phyloP scores from a whole-genome alignment of 306 rosid genomes.

The Cyclanthera cordifolia region DNA sequence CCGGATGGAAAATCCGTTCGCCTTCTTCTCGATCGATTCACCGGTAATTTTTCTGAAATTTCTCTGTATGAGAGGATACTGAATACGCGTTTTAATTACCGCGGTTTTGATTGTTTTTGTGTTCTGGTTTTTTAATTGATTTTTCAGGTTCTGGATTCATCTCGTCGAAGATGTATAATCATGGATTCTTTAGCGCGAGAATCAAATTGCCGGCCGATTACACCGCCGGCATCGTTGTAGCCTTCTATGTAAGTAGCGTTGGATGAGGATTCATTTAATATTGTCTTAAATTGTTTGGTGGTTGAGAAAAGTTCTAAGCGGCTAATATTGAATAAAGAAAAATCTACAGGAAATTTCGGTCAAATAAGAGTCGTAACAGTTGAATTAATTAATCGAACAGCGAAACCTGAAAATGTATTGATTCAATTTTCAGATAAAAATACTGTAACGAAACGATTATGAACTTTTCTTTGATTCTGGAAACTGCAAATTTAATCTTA shows the following conservation, averaged over 20 bases:
- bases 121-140: neutral
- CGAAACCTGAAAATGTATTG: neutral
- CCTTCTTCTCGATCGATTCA: conserved; percentile 75
- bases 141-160: conserved; percentile 73
- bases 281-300: neutral
- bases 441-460: neutral
- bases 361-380: conserved; percentile 2
- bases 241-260: conserved; percentile 11
- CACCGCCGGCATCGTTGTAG: conserved; percentile 78
- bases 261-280: neutral
- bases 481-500: neutral
- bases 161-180: conserved; percentile 59
- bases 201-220: conserved; percentile 84
- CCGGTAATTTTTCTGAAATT: conserved; percentile 34
- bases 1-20: conserved; percentile 61
- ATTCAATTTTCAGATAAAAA: conserved; percentile 1
- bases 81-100: neutral
- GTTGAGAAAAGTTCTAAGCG: neutral
- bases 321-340: neutral
- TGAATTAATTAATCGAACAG: neutral
- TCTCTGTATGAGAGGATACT: neutral
- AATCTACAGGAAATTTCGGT: neutral
- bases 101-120: neutral
- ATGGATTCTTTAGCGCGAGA: conserved; percentile 89
- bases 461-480: neutral